Evolutionary conservation across 495 filamentous ascomycete species (phyloP), one percentile per base, ranked within the genome.

Genomic region (Penicillium ucsense): DNA sequence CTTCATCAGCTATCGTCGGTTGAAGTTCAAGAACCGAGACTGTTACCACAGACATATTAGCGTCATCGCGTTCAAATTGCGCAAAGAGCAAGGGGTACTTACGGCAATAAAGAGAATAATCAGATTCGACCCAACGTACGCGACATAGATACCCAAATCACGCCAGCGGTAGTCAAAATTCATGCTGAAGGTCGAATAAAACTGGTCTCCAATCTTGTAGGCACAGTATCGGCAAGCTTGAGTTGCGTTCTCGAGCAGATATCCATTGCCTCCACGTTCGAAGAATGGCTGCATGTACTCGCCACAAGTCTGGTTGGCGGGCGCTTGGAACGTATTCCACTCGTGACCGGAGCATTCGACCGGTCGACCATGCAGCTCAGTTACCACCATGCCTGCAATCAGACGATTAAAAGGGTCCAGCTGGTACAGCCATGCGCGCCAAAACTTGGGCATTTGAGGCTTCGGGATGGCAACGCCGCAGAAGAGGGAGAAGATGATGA

Each of bases 321-420:
- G 86, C 5, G 84, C 75, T 0, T 59, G 59, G 64, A 90, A 89
- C 0, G 35, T 49, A 55, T 82, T 85, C 42, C 80, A 68, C 56
- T 89, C 86, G 5, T 43, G 20, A 2, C 56, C 40, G 4, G 56
- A 50, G 59, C 86, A 90, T 7, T 62, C 53, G 0, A 90, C 86
- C 0, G 71, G 60, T n/a, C 78, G 63, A 0, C 71, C 73, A 55
- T 86, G 83, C 5, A 90, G 72, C 45, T 85, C 86, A 3, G 85
- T 89, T 1, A 82, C 79, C 4, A 89, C 76, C 63, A 88, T 86
- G 6, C 87, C 89, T 38, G 79, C 72, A 55, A 96, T 84, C 6
- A 94, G 75, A 4, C 87, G 80, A 2, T 84, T 90, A 63, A 94
- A 92, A 0, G 89, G 89, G 53, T 89, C 83, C 3, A 94, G 78